Evolutionary conservation across 2,329 filamentous ascomycete genomes (phyloP).

Genomic region (Cadophora sp.): DNA sequence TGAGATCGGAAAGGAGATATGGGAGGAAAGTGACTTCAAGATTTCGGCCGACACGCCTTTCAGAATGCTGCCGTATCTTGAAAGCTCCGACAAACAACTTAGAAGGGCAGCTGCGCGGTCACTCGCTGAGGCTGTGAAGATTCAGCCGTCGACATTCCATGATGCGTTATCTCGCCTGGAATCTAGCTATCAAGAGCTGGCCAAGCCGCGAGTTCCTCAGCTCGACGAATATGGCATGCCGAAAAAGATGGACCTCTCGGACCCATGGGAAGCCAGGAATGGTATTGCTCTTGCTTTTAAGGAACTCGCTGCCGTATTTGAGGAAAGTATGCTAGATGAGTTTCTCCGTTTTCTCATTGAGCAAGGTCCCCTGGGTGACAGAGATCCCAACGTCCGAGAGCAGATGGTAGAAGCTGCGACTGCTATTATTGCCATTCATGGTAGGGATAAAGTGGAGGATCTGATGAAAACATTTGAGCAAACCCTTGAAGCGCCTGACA

Average conservation of each 20-base stretch:
- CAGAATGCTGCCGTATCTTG: constrained; percentile 78
- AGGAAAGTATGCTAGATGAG: constrained; percentile 70
- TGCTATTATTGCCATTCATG: constrained; percentile 79
- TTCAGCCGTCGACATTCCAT: constrained; percentile 65
- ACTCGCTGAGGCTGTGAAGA: constrained; percentile 74
- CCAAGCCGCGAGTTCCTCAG: constrained; percentile 82
- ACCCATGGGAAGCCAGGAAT: constrained; percentile 91
- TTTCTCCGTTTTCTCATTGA: constrained; percentile 89
- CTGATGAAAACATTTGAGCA: constrained; percentile 92
- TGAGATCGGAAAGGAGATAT: constrained; percentile 84
- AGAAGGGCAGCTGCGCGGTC: constrained; percentile 83
- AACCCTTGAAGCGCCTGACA: constrained; percentile 85
- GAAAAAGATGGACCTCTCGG: constrained; percentile 82
- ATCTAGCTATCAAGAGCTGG: constrained; percentile 75
- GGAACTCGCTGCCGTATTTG: constrained; percentile 76
- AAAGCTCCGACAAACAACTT: constrained; percentile 80
- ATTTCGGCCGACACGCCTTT: constrained; percentile 69
- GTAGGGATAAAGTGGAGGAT: constrained; percentile 81
- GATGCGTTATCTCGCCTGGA: constrained; percentile 70
- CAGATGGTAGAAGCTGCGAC: constrained; percentile 94
- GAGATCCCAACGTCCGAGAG: constrained; percentile 75
- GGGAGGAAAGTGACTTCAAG: constrained; percentile 89
- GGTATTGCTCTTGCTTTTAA: constrained; percentile 88
- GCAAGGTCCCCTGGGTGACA: constrained; percentile 85
- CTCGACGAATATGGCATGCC: constrained; percentile 96